Conservation (phyloP, 805 yeast species). For the Candida maris region DNA sequence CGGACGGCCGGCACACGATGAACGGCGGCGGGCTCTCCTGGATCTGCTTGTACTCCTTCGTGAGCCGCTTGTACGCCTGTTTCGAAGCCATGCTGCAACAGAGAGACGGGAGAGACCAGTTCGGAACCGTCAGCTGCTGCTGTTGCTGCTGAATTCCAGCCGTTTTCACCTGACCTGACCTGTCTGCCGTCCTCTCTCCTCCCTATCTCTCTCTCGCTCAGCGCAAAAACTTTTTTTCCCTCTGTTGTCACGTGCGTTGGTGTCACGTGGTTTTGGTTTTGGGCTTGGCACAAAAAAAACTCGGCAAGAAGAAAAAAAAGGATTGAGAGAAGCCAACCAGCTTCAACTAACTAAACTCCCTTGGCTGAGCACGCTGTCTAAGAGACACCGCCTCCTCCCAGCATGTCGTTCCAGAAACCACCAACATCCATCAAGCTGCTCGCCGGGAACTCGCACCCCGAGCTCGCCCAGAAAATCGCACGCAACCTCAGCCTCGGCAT, state of each 20-base stretch:
- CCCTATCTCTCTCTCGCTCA: no score
- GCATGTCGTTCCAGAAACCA: conserved; percentile 31
- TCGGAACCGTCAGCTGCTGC: not conserved
- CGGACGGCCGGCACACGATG: conserved; percentile 81
- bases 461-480: conserved; percentile 71
- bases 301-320: no score
- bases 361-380: no score
- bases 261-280: no score
- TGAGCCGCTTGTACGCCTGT: conserved; percentile 43
- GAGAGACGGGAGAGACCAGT: not conserved
- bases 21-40: conserved; percentile 81
- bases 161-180: not conserved
- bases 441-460: conserved; percentile 78
- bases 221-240: no score
- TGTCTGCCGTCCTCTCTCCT: not conserved
- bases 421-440: conserved; percentile 48
- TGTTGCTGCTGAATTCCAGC: not conserved
- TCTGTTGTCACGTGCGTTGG: no score
- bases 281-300: no score
- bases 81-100: conserved; percentile 25
- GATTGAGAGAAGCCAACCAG: no score
- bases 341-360: no score
- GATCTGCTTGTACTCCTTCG: conserved; percentile 78
- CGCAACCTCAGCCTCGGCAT: conserved; percentile 60
- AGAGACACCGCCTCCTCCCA: no score